phyloP scores from a whole-genome alignment of 441 rosid species.

The Omphalea diandra region DNA sequence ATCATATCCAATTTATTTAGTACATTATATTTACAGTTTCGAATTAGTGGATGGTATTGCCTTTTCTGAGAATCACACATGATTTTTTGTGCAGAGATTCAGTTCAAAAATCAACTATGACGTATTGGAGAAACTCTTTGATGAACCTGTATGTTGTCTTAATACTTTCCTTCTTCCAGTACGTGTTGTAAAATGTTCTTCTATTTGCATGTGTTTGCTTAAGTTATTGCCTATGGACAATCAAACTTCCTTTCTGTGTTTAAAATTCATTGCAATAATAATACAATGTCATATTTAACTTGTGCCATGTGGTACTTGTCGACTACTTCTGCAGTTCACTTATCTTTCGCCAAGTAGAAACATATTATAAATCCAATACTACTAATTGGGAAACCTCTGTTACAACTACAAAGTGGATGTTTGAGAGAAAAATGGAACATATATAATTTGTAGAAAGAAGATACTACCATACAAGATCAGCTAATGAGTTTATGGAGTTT shows the following conservation, averaged over 20 bases:
- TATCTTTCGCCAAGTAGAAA: not conserved
- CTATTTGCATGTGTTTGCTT: not conserved
- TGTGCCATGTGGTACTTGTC: not conserved
- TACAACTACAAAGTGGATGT: no score
- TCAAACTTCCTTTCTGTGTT: no score
- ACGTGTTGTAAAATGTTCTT: not conserved
- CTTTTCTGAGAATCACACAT: slow-evolving; percentile 10
- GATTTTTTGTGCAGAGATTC: slow-evolving; percentile 50
- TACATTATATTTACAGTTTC: not conserved
- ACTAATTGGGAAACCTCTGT: no score
- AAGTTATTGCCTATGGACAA: not conserved
- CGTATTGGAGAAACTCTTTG: slow-evolving; percentile 60
- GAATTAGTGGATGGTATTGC: not conserved
- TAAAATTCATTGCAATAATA: no score
- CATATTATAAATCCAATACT: no score
- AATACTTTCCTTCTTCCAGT: not conserved
- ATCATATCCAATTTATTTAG: slow-evolving; percentile 1
- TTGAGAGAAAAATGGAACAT: not conserved
- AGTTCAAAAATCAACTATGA: slow-evolving; percentile 64
- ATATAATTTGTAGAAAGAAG: not conserved
- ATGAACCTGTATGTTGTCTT: slow-evolving; percentile 46
- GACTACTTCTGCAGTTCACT: not conserved
- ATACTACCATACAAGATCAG: no score
- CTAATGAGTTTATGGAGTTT: not conserved
- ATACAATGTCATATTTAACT: not conserved